Conservation (phyloP, 139 green algal genomes). For the Coccomyxa sp. region DNA sequence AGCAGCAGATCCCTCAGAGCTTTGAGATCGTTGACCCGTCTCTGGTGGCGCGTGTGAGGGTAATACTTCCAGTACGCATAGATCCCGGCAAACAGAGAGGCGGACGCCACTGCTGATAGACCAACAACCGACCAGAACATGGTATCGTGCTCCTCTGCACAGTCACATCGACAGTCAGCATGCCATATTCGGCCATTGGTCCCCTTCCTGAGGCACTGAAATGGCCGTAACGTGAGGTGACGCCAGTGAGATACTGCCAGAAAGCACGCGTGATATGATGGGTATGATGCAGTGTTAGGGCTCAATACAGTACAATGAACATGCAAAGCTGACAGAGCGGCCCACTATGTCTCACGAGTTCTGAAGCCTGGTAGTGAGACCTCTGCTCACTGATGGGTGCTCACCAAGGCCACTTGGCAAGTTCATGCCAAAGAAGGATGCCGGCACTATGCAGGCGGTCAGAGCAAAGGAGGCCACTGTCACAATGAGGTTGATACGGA, state of each 20-base stretch:
- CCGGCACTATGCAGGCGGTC: constrained; percentile 35
- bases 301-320: not conserved
- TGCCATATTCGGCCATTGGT: too few species aligned
- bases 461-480: constrained; percentile 27
- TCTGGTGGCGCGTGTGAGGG: constrained; percentile 31
- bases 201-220: not conserved
- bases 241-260: not conserved
- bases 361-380: not conserved
- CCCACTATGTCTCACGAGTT: too few species aligned
- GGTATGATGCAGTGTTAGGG: not conserved
- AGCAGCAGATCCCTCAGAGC: constrained; percentile 40
- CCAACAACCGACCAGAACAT: constrained; percentile 40
- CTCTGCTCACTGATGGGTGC: not conserved
- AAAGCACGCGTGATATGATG: not conserved
- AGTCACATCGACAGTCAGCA: too few species aligned
- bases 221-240: not conserved
- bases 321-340: too few species aligned
- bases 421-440: constrained; percentile 58
- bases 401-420: constrained; percentile 34
- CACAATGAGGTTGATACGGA: constrained; percentile 46
- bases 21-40: constrained; percentile 39
- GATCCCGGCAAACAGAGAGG: not conserved
- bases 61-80: constrained; percentile 36
- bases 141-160: constrained; percentile 16
- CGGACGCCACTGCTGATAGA: not conserved